A percentile compares a stretch with the other conserved stretches of the same genome.
phyloP scores from a whole-genome alignment of 2,329 filamentous ascomycete species.

The Aspergillus sclerotialis region DNA sequence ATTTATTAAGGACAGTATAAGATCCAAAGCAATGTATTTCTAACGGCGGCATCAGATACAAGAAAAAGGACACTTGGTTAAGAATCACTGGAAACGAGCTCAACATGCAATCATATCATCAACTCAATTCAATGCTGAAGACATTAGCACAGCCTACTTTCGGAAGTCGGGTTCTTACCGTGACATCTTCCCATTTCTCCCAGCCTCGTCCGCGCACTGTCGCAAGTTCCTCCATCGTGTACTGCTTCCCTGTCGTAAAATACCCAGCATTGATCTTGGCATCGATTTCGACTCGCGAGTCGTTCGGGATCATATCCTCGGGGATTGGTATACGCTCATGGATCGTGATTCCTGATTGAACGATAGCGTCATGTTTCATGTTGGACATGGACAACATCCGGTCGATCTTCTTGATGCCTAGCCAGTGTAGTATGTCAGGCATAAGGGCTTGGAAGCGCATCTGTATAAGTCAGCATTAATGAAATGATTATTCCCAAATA shows the following conservation, averaged over 20 bases:
- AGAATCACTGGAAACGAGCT: too few relatives aligned
- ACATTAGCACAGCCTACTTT: not conserved
- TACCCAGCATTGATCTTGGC: constrained; percentile 92
- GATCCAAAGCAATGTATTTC: too few relatives aligned
- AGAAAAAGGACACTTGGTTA: too few relatives aligned
- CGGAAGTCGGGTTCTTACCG: constrained; percentile 15
- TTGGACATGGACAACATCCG: constrained; percentile 99
- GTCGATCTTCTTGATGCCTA: constrained; percentile 97
- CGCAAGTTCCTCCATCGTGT: constrained; percentile 78
- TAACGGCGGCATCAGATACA: too few relatives aligned
- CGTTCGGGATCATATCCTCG: constrained; percentile 86
- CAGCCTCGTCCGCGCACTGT: constrained; percentile 84
- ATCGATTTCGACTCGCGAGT: constrained; percentile 96
- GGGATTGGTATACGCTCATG: constrained; percentile 86
- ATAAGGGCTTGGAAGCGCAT: constrained; percentile 98
- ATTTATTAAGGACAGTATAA: too few relatives aligned
- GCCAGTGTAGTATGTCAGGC: constrained; percentile 96
- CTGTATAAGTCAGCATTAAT: constrained; percentile 31
- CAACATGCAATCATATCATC: too few relatives aligned
- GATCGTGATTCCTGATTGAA: constrained; percentile 58
- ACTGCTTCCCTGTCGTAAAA: constrained; percentile 81
- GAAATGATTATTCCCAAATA: constrained; percentile 19
- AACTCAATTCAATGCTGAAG: not conserved
- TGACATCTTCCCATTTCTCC: constrained; percentile 59
- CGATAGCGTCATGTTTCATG: constrained; percentile 48